Conservation (phyloP, 177 flowering plant species). For the Vitis hybrid region DNA sequence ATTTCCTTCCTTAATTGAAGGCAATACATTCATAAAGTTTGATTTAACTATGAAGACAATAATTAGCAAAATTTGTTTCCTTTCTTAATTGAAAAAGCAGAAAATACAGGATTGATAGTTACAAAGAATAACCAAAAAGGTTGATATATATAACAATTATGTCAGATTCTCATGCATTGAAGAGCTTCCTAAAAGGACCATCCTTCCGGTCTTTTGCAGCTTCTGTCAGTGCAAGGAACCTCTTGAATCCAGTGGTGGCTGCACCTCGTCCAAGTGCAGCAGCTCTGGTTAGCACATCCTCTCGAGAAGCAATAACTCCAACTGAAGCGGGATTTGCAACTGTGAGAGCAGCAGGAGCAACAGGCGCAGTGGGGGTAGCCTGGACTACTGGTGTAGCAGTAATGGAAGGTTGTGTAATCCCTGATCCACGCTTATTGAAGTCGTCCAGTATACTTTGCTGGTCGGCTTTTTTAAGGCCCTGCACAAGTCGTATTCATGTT, state of each 20-base stretch:
- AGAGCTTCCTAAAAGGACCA: slow-evolving; percentile 91
- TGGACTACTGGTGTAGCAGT: slow-evolving; percentile 25
- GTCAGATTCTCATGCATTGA: slow-evolving; percentile 46
- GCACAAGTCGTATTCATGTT: slow-evolving; percentile 13
- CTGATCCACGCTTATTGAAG: slow-evolving; percentile 78
- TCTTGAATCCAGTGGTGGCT: slow-evolving; percentile 89
- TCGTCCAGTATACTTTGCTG: slow-evolving; percentile 93
- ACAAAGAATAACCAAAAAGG: too few relatives aligned
- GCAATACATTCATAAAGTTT: too few relatives aligned
- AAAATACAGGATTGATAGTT: too few relatives aligned
- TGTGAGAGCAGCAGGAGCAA: slow-evolving; percentile 24
- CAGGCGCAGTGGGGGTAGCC: slow-evolving; percentile 30
- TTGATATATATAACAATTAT: too few relatives aligned
- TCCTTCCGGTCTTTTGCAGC: slow-evolving; percentile 94
- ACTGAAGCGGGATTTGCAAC: slow-evolving; percentile 26
- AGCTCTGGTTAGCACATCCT: slow-evolving; percentile 91
- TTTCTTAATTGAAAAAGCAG: too few relatives aligned
- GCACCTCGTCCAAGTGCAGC: slow-evolving; percentile 99
- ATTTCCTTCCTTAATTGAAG: too few relatives aligned
- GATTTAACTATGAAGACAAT: too few relatives aligned
- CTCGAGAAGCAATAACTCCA: slow-evolving; percentile 58
- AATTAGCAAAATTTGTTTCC: too few relatives aligned
- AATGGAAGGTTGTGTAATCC: slow-evolving; percentile 51
- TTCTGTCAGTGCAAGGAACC: slow-evolving; percentile 93
- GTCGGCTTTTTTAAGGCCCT: slow-evolving; percentile 91